Evolutionary conservation across 1,284 basidiomycete genomes (phyloP).

Genomic region (Acaromyces ingoldii): DNA sequence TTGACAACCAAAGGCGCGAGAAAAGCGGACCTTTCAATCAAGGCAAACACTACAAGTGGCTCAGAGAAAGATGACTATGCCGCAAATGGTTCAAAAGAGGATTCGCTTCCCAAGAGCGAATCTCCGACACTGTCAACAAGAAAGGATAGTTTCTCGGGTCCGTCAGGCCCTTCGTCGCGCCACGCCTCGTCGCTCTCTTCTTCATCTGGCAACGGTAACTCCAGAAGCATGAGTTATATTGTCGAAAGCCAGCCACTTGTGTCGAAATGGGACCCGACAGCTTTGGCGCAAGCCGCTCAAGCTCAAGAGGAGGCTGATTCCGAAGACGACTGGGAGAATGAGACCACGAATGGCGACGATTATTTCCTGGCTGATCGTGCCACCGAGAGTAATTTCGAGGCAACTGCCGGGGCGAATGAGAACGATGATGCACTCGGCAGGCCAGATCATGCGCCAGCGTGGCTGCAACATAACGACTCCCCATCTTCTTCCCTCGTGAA

Average conservation of each 20-base stretch:
- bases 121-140: not conserved
- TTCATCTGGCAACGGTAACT: not conserved
- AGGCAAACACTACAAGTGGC: not conserved
- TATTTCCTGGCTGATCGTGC: not conserved
- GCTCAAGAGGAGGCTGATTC: not conserved
- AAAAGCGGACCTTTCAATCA: not conserved
- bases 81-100: not conserved
- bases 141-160: too few species aligned
- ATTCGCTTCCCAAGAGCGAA: too few species aligned
- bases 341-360: conserved; percentile 1
- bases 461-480: not conserved
- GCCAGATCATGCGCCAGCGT: not conserved
- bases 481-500: not conserved
- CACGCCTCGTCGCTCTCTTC: not conserved
- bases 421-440: not conserved
- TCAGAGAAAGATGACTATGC: not conserved
- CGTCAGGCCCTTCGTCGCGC: too few species aligned
- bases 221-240: not conserved
- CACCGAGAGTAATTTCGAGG: not conserved
- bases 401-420: not conserved
- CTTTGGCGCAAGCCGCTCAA: not conserved
- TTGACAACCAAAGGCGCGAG: not conserved
- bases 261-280: not conserved
- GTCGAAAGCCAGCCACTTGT: not conserved
- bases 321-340: not conserved